Conservation (phyloP, 306 rosid genomes). For the Sicyos edulis region DNA sequence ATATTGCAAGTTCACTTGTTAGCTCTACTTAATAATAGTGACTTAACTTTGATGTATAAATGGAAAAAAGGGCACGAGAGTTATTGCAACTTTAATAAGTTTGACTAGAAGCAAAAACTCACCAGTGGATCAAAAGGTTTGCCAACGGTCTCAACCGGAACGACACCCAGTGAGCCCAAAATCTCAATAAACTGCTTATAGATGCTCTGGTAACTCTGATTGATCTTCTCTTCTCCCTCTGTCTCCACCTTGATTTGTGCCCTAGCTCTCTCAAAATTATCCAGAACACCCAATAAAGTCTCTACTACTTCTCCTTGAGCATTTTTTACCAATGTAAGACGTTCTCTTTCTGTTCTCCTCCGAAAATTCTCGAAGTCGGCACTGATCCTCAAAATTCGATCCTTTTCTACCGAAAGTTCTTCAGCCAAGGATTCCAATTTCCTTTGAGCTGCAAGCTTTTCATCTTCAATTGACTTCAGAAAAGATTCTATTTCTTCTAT, state of each 20-base stretch:
- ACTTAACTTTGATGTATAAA: neutral
- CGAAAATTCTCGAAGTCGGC: conserved; percentile 96
- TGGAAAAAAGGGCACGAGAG: neutral
- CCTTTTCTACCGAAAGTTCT: conserved; percentile 54
- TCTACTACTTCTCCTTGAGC: conserved; percentile 93
- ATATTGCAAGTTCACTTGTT: neutral
- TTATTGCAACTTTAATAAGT: neutral
- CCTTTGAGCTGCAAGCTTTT: conserved; percentile 46
- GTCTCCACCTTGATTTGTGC: conserved; percentile 80
- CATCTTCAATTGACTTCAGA: conserved; percentile 64
- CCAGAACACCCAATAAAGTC: conserved; percentile 66
- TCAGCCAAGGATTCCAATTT: conserved; percentile 49
- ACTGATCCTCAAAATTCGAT: conserved; percentile 75
- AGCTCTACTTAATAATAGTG: neutral
- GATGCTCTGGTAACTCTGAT: conserved; percentile 86
- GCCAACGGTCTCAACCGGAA: conserved; percentile 74
- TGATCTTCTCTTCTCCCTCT: conserved; percentile 86
- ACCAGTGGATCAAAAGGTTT: conserved; percentile 89
- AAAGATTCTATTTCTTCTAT: conserved; percentile 60
- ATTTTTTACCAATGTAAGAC: conserved; percentile 68
- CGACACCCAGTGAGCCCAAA: conserved; percentile 69
- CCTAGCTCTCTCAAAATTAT: conserved; percentile 96
- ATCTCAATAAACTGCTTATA: conserved; percentile 78
- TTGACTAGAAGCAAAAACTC: conserved; percentile 32
- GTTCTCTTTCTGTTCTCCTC: conserved; percentile 92